Conservation (phyloP, 2,329 filamentous ascomycete species). For the Fonsecaea monophora region DNA sequence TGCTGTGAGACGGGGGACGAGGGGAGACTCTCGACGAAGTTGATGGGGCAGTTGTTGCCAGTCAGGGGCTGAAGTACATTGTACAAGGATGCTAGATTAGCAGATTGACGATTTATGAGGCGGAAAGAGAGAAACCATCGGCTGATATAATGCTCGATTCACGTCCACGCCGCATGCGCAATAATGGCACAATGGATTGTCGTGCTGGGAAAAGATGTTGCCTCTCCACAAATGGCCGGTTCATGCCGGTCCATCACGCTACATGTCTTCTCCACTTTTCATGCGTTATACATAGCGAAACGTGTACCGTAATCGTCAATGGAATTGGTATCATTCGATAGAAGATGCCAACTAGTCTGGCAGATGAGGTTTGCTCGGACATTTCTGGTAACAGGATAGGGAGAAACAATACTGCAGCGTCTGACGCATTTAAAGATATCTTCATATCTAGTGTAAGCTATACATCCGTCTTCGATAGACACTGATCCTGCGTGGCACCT, state of each 20-base stretch:
- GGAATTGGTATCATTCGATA: not conserved
- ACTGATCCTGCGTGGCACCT: not conserved
- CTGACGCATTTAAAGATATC: not conserved
- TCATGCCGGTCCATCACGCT: conserved; percentile 1
- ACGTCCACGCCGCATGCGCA: not conserved
- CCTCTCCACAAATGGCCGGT: conserved; percentile 3
- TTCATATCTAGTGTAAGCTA: conserved; percentile 1
- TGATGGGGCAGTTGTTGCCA: conserved; percentile 17
- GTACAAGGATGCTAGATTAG: conserved; percentile 9
- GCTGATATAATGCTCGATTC: not conserved
- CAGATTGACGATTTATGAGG: not conserved
- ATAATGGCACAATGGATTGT: not conserved
- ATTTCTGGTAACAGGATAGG: not conserved
- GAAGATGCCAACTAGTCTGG: not conserved
- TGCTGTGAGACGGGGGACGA: not conserved
- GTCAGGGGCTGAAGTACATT: conserved; percentile 21
- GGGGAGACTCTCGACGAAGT: not conserved
- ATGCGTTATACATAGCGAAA: not conserved
- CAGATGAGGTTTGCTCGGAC: not conserved
- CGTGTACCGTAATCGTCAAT: too few relatives aligned
- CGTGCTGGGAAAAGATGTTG: not conserved
- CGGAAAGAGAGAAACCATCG: not conserved
- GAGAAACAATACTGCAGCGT: not conserved
- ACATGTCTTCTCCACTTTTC: not conserved
- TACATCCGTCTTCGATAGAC: conserved; percentile 1